A percentile compares a stretch with the other conserved stretches of the same genome.
phyloP scores from a whole-genome alignment of 1,284 basidiomycete species.

The Heterobasidion irregulare region DNA sequence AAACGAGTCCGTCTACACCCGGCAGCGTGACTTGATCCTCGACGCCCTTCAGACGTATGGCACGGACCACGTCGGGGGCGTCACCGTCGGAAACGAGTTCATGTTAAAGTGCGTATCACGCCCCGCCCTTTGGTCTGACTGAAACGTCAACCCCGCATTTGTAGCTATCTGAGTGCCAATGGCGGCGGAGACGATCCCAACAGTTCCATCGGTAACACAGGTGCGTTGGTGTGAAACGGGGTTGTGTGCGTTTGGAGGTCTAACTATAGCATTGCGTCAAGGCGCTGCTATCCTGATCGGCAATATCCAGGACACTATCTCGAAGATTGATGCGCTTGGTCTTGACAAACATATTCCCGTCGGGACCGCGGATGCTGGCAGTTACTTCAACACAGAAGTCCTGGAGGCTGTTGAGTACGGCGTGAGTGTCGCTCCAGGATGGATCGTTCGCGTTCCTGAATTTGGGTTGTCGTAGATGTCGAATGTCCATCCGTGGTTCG shows the following conservation, averaged over 20 bases:
- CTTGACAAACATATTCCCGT: slow-evolving; percentile 57
- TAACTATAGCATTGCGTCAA: neutral
- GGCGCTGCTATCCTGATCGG: slow-evolving; percentile 46
- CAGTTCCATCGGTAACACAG: slow-evolving; percentile 43
- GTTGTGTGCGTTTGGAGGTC: neutral
- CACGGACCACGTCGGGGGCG: slow-evolving; percentile 65
- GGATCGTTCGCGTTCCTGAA: neutral
- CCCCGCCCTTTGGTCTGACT: neutral
- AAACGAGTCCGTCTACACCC: slow-evolving; percentile 61
- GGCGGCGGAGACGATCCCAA: slow-evolving; percentile 35
- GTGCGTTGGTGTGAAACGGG: neutral
- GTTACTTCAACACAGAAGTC: slow-evolving; percentile 72
- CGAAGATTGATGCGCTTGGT: slow-evolving; percentile 43
- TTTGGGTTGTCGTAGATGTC: slow-evolving; percentile 23
- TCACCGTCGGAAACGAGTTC: slow-evolving; percentile 81
- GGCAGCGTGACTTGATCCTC: slow-evolving; percentile 65
- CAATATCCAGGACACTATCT: slow-evolving; percentile 60
- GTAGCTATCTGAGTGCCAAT: slow-evolving; percentile 46
- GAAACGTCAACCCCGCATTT: neutral
- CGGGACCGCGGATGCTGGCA: slow-evolving; percentile 89
- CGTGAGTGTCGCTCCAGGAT: slow-evolving; percentile 26
- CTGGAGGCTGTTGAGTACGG: slow-evolving; percentile 70
- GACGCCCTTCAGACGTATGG: slow-evolving; percentile 75
- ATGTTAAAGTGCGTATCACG: slow-evolving; percentile 58
- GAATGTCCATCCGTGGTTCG: slow-evolving; percentile 87